Conservation (phyloP, 2,329 filamentous ascomycete species). For the Chrysoporthe cubensis region DNA sequence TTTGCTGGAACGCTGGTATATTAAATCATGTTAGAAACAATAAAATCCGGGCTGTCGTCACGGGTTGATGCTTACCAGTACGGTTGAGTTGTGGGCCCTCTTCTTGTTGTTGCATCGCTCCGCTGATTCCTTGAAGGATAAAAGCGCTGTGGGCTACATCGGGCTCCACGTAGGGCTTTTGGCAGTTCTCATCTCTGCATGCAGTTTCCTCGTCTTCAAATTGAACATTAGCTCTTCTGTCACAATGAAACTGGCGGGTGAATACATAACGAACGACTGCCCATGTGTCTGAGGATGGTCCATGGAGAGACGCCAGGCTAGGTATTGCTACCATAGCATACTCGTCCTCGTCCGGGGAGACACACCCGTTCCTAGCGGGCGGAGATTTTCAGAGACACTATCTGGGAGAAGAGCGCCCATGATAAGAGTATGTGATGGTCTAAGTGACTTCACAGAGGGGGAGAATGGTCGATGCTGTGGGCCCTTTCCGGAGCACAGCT, state of each 20-base stretch:
- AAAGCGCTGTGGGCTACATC: constrained; percentile 33
- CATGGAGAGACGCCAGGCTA: too few relatives aligned
- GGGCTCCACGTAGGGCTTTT: constrained; percentile 33
- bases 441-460: too few relatives aligned
- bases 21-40: neutral
- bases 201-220: constrained; percentile 34
- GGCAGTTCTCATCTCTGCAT: constrained; percentile 31
- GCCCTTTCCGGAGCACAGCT: neutral
- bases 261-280: neutral
- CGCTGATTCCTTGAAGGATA: constrained; percentile 31
- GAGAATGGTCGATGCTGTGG: neutral
- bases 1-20: neutral
- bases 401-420: too few relatives aligned
- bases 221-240: neutral
- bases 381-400: too few relatives aligned
- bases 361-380: too few relatives aligned
- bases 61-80: neutral
- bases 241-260: neutral
- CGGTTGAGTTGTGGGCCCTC: neutral
- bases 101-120: constrained; percentile 18
- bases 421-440: too few relatives aligned
- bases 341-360: too few relatives aligned
- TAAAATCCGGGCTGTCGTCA: neutral
- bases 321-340: too few relatives aligned
- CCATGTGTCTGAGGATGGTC: too few relatives aligned